These are phyloP conservation scores for Claviceps arundinis DNA, from an alignment of 2,329 filamentous ascomycete genomes.

Conservation along the genomic window DNA sequence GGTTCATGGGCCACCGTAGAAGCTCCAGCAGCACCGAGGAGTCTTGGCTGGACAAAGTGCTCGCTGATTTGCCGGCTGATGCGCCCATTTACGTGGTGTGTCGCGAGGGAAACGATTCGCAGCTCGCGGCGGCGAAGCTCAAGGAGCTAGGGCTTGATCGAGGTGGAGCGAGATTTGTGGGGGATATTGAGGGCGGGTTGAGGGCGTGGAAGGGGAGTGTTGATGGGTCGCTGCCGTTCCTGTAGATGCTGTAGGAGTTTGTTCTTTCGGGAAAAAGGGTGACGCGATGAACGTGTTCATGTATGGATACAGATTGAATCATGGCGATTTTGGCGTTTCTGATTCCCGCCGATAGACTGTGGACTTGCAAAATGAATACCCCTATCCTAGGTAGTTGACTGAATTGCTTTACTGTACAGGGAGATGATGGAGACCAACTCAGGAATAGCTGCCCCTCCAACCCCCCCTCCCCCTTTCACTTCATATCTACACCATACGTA, in stretches of 20 bases:
- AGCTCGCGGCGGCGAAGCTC: slow-evolving; percentile 52
- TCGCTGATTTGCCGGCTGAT: slow-evolving; percentile 22
- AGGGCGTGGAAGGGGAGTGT: slow-evolving; percentile 58
- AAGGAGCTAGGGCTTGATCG: slow-evolving; percentile 44
- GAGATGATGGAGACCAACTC: no score
- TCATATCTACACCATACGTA: no score
- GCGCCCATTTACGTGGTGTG: slow-evolving; percentile 60
- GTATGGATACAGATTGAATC: no score
- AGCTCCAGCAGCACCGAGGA: slow-evolving; percentile 12
- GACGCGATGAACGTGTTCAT: no score
- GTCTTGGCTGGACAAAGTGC: slow-evolving; percentile 22
- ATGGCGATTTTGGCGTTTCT: no score
- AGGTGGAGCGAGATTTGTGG: slow-evolving; percentile 44
- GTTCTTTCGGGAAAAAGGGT: neutral
- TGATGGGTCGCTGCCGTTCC: slow-evolving; percentile 43
- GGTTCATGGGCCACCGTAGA: slow-evolving; percentile 40
- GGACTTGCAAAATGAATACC: no score
- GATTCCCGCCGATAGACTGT: no score
- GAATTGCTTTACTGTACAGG: no score
- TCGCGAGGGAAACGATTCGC: slow-evolving; percentile 66
- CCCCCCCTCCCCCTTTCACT: no score
- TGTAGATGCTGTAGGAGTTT: slow-evolving; percentile 16
- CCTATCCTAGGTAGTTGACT: no score
- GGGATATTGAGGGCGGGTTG: slow-evolving; percentile 60
- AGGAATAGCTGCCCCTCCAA: no score